A percentile compares a stretch with the other conserved stretches of the same genome.
Evolutionary conservation across 306 rosid species (phyloP).

Genomic region (Hylodesmum podocarpum): DNA sequence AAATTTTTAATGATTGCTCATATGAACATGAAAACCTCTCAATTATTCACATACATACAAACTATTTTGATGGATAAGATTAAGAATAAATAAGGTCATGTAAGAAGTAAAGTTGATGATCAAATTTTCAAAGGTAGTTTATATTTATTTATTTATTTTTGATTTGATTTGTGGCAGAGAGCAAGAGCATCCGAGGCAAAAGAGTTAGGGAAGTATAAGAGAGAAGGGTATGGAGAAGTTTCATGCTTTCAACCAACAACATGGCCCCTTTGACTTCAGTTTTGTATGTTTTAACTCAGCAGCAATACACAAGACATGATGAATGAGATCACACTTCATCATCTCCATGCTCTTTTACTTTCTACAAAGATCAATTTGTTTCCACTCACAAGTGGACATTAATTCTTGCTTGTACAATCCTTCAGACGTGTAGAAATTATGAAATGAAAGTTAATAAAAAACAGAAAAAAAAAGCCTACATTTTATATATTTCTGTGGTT

Average conservation of each 20-base stretch:
- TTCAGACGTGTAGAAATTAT: constrained; percentile 38
- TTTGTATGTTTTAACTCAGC: constrained; percentile 52
- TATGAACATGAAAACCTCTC: constrained; percentile 13
- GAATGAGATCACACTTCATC: constrained; percentile 48
- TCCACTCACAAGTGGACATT: constrained; percentile 56
- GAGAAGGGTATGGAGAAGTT: constrained; percentile 69
- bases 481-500: constrained; percentile 14
- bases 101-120: constrained; percentile 6
- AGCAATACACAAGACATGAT: constrained; percentile 47
- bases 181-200: constrained; percentile 78
- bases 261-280: constrained; percentile 72
- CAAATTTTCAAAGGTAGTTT: constrained; percentile 7
- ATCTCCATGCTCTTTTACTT: constrained; percentile 22
- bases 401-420: constrained; percentile 61
- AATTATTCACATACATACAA: background rate
- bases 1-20: background rate
- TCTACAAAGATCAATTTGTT: constrained; percentile 43
- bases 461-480: background rate
- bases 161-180: constrained; percentile 50
- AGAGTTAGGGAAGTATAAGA: constrained; percentile 59
- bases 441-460: constrained; percentile 44
- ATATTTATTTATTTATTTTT: constrained; percentile 11
- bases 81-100: background rate
- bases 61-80: constrained; percentile 22
- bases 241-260: constrained; percentile 72